phyloP scores from a whole-genome alignment of 345 rosid genomes.

The Dipteronia dyeriana region DNA sequence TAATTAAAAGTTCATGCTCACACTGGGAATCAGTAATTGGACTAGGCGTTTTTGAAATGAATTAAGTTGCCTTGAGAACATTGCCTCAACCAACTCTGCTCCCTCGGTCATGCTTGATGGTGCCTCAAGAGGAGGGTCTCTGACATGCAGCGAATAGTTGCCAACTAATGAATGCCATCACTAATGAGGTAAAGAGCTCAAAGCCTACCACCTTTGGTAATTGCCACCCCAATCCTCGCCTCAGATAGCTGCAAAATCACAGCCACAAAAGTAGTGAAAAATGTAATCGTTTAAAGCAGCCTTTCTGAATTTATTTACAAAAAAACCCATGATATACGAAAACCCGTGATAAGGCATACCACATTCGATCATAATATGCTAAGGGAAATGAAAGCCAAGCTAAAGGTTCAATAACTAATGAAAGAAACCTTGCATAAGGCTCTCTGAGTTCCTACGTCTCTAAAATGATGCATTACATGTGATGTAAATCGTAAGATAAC shows the following conservation, averaged over 20 bases:
- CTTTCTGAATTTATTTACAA: no score
- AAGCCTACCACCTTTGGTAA: slow-evolving; percentile 88
- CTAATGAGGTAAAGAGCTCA: slow-evolving; percentile 76
- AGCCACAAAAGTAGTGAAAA: neutral
- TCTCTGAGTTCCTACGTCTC: neutral
- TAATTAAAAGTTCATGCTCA: slow-evolving; percentile 3
- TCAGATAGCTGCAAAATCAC: slow-evolving; percentile 66
- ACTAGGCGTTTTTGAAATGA: neutral
- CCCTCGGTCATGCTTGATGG: neutral
- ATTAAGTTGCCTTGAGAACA: neutral
- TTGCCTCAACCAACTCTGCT: slow-evolving; percentile 2
- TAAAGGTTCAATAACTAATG: slow-evolving; percentile 1
- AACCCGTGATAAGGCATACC: neutral
- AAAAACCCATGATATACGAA: neutral
- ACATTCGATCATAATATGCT: no score
- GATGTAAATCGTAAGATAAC: neutral
- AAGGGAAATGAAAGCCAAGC: neutral
- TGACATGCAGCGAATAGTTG: slow-evolving; percentile 88
- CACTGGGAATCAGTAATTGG: neutral
- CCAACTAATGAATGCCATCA: slow-evolving; percentile 88
- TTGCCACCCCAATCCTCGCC: slow-evolving; percentile 89
- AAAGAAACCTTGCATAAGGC: neutral
- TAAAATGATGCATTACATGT: neutral
- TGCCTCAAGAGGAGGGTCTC: slow-evolving; percentile 68
- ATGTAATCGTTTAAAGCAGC: neutral